These are phyloP conservation scores for Hanseniaspora valbyensis DNA, from an alignment of 805 yeast genomes.

Conservation along the genomic window DNA sequence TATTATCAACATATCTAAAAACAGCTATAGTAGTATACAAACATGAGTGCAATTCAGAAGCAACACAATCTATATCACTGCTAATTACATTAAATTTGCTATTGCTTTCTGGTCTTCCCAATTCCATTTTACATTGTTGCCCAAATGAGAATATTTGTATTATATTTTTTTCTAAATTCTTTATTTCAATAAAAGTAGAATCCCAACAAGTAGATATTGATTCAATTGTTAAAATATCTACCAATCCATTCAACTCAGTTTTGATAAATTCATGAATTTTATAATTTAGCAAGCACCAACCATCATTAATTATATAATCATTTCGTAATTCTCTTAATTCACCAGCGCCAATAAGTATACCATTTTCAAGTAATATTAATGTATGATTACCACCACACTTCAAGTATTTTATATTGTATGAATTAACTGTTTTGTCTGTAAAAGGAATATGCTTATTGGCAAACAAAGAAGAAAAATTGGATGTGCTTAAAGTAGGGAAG, in stretches of 20 bases:
- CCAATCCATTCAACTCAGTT: constrained; percentile 46
- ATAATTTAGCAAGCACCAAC: constrained; percentile 20
- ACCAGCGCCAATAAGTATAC: constrained; percentile 50
- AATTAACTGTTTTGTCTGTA: neutral
- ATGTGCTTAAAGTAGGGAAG: constrained; percentile 19
- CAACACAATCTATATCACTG: neutral
- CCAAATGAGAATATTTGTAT: constrained; percentile 6
- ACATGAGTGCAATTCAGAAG: constrained; percentile 2
- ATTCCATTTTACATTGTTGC: constrained; percentile 7
- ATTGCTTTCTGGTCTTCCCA: neutral
- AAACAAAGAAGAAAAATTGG: neutral
- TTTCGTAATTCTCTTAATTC: constrained; percentile 4
- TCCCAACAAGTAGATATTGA: constrained; percentile 12
- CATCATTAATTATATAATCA: neutral
- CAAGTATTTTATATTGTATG: constrained; percentile 22
- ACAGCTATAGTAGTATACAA: constrained; percentile 3
- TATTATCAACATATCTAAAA: neutral
- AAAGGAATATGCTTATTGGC: neutral
- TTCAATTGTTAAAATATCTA: constrained; percentile 16
- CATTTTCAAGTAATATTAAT: constrained; percentile 42
- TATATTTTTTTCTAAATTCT: neutral
- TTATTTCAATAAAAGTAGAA: constrained; percentile 4
- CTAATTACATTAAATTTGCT: neutral
- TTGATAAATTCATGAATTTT: constrained; percentile 56
- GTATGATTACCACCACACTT: constrained; percentile 87